Conservation (phyloP, 148 eudicot species). For the Rhododendron griersonianum region DNA sequence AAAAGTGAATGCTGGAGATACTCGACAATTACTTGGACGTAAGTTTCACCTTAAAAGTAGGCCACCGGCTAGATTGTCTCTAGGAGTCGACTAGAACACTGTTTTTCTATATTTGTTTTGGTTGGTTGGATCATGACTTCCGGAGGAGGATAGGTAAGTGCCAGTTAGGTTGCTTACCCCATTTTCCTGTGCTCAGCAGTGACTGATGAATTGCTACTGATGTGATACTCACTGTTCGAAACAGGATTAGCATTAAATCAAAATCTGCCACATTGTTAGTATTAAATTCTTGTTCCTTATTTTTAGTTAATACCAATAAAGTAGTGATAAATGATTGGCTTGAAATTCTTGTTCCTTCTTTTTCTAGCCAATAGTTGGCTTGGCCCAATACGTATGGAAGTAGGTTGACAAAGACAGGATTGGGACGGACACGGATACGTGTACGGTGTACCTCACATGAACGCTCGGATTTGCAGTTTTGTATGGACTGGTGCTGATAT, state of each 20-base stretch:
- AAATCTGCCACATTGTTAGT: background rate
- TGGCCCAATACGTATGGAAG: background rate
- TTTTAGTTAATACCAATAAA: background rate
- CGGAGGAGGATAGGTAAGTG: background rate
- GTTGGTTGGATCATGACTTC: background rate
- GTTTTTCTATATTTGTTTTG: background rate
- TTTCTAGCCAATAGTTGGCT: background rate
- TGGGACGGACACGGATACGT: background rate
- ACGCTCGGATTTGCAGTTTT: background rate
- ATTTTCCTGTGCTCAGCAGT: background rate
- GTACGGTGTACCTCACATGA: background rate
- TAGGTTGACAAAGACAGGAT: background rate
- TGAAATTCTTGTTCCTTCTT: background rate
- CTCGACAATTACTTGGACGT: background rate
- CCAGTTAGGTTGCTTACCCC: background rate
- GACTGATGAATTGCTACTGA: background rate
- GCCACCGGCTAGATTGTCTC: background rate
- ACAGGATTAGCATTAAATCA: background rate
- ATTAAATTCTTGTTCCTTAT: background rate
- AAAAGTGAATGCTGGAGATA: background rate
- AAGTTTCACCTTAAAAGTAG: background rate
- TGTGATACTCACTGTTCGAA: background rate
- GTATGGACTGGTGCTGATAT: background rate
- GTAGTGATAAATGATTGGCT: background rate
- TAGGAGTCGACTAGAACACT: background rate